Base-by-base conservation (phyloP, 495 filamentous ascomycete species). In the Podospora pseudoanserina region DNA sequence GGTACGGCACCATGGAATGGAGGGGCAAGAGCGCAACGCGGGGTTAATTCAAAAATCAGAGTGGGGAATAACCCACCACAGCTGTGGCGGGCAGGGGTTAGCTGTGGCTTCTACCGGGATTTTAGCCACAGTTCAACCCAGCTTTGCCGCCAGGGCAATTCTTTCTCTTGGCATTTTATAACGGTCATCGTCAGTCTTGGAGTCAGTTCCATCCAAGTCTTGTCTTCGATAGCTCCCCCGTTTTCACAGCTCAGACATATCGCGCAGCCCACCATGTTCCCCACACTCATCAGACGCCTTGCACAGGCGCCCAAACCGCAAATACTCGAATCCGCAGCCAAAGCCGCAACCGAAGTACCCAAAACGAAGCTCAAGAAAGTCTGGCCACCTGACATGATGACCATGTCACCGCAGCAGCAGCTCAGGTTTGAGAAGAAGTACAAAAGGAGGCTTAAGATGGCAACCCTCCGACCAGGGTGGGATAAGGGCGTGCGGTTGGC, bases 381-480 rank as follows among this genome's bases (percentile, higher is more conserved):
- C 77, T 99, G 96, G 96, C 95, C 95, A 23, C 95, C 95, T 2
- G 92, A 97, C 77, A 93, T 98, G 83, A 80, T 81, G 62, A 89
- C 91, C 74, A 86, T 99, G 62, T 87, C 89, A 4, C 78, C 81
- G 18, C 93, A 91, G 75, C 89, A 98, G 72, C 91, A 97, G 76
- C 95, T 98, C 79, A 86, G 89, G 5, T 87, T 94, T 67, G 92
- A 96, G 77, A 87, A 88, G 65, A 86, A 88, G 68, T 92, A 90
- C 77, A 89, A 90, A 68, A 83, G 90, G 44, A 84, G 90, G 67
- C 75, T 88, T 55, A 83, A 83, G 75, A 84, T 97, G 68, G 93
- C 92, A 72, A 92, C 86, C 74, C 85, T 86, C 13, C 83, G 91
- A 49, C 93, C 93, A 1, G 80, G 83, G 66, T 94, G 91, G 86